Base-by-base conservation (phyloP, 179 eudicot species). In the Nepenthes alata region DNA sequence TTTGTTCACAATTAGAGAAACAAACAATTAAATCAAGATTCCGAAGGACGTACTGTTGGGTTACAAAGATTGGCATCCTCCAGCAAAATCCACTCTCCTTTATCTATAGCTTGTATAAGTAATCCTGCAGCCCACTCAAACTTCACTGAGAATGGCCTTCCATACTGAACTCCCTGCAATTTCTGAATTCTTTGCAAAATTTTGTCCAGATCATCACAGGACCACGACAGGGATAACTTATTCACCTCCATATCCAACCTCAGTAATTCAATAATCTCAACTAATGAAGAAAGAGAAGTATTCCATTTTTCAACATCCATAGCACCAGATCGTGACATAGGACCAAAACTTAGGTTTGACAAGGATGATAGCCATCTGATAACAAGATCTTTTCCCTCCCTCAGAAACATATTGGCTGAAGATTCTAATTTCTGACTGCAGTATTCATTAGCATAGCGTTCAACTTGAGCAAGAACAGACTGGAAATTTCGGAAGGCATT, bases 61-160 rank as follows among this genome's bases (percentile, higher is more conserved):
- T 89, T 93, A 79, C 98, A 93, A 64, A 89, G 90, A 71, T 93
- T 93, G 47, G 98, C 96, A 75, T 93, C 89, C 80, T 93, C 95
- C 13, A 93, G 71, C 47, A 93, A 86, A 72, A 93, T 80, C 98
- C 98, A 93, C 75, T 93, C 98, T 57, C 98, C 98, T 64, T 89
- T 86, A 68, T 93, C 88, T 45, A 93, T 78, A 60, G 98, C 98
- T 71, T 82, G 86, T 47, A 86, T 74, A 25, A 93, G 74, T 67
- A 78, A 54, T 52, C 98, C 98, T 37, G 90, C 76, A 13, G 84
- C 95, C 98, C 98, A 93, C 69, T 89, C 96, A 79, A 93, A 93
- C 74, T 83, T 93, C 16, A 77, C 88, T 25, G 88, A 72, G 65
- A 66, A 57, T 48, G 72, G 41, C 53, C 70, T 55, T 72, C 75